phyloP scores from a whole-genome alignment of 1,284 basidiomycete genomes.

The Trichosporon ovoides region DNA sequence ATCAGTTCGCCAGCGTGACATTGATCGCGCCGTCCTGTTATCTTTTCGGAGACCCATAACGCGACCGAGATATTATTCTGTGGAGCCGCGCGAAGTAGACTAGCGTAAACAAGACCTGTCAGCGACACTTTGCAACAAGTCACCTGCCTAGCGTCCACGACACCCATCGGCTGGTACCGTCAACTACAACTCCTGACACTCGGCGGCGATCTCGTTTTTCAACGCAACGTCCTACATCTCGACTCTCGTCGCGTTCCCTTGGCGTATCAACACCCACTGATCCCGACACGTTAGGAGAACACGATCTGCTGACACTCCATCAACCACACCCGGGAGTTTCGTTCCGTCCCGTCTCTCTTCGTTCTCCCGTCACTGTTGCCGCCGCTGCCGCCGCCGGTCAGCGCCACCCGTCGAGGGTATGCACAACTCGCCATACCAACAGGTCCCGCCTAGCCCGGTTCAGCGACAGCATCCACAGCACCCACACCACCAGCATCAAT shows the following conservation, averaged over 20 bases:
- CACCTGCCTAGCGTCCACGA: neutral
- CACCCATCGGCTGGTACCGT: neutral
- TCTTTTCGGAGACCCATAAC: neutral
- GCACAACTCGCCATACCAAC: constrained; percentile 1
- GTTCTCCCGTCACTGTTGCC: neutral
- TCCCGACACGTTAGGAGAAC: no score
- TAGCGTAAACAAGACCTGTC: neutral
- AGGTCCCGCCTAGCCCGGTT: constrained; percentile 1
- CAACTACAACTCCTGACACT: neutral
- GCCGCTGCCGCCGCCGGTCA: neutral
- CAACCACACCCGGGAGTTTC: neutral
- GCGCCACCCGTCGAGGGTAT: constrained; percentile 1
- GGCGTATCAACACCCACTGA: no score
- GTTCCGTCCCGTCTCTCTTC: neutral
- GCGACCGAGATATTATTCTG: constrained; percentile 2
- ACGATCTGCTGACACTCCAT: no score
- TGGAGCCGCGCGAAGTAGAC: neutral
- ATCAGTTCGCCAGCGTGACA: neutral
- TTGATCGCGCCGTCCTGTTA: neutral
- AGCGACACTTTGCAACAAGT: no score
- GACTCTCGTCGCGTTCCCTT: no score
- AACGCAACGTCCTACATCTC: no score
- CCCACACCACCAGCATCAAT: neutral
- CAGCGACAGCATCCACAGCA: neutral
- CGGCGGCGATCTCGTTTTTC: no score